These are phyloP conservation scores for Physcomitrellopsis africana DNA, from an alignment of 225 moss, liverwort and hornwort genomes.

Conservation along the genomic window DNA sequence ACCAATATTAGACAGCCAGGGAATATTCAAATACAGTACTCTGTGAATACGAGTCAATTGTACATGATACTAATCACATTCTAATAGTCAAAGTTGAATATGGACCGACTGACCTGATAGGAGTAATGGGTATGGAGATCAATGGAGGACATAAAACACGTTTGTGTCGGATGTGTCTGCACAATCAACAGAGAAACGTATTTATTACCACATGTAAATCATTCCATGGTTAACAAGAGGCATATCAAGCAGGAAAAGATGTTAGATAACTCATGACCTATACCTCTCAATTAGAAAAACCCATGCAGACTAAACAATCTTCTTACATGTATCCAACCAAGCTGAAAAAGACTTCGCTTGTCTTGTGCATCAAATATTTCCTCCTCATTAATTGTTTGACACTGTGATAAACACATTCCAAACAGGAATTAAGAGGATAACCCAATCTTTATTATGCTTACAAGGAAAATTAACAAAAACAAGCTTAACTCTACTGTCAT, in stretches of 20 bases:
- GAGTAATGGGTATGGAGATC: conserved; percentile 99
- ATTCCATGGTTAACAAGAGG: conserved; percentile 14
- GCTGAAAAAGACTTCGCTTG: conserved; percentile 92
- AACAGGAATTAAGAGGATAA: conserved; percentile 9
- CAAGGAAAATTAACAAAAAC: conserved; percentile 14
- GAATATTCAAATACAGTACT: not conserved
- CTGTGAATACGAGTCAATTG: not conserved
- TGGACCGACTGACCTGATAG: conserved; percentile 75
- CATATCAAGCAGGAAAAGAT: not conserved
- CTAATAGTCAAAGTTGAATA: not conserved
- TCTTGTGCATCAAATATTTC: conserved; percentile 98
- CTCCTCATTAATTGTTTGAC: conserved; percentile 95
- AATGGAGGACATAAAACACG: conserved; percentile 99
- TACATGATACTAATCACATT: not conserved
- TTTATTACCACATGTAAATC: conserved; percentile 28
- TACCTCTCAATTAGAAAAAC: conserved; percentile 21
- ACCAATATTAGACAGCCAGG: conserved; percentile 19
- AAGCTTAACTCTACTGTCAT: conserved; percentile 10
- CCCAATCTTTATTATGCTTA: not conserved
- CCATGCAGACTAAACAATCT: conserved; percentile 13
- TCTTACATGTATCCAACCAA: conserved; percentile 99
- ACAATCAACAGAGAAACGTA: conserved; percentile 30
- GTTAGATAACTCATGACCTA: not conserved
- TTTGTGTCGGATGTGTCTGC: conserved; percentile 99
- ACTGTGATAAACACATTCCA: conserved; percentile 57